phyloP scores from a whole-genome alignment of 108 stramenopile species.

The Nitzschia inconspicua region DNA sequence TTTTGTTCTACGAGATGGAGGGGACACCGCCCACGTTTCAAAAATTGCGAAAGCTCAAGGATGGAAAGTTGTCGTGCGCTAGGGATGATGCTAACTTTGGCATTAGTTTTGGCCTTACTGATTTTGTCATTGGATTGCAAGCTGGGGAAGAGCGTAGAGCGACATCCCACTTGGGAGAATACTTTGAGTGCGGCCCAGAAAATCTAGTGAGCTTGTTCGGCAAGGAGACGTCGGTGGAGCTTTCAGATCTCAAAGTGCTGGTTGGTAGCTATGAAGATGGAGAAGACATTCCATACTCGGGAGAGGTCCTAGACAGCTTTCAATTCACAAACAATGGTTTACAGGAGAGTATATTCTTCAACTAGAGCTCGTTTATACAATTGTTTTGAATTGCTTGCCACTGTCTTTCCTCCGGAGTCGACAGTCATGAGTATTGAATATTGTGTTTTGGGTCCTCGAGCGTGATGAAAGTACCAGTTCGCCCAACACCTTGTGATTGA shows the following conservation, averaged over 20 bases:
- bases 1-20: constrained; percentile 43
- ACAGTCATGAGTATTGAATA: constrained; percentile 1
- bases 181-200: constrained; percentile 56
- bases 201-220: constrained; percentile 30
- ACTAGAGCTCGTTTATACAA: too few species aligned
- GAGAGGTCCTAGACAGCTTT: constrained; percentile 44
- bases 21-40: constrained; percentile 35
- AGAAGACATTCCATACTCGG: constrained; percentile 63
- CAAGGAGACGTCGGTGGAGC: constrained; percentile 5
- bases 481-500: too few species aligned
- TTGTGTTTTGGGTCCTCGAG: too few species aligned
- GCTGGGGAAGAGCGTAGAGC: constrained; percentile 14
- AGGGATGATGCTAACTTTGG: constrained; percentile 51
- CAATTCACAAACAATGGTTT: too few species aligned
- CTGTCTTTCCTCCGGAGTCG: neutral
- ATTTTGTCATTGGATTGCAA: constrained; percentile 50
- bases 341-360: too few species aligned
- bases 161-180: constrained; percentile 47
- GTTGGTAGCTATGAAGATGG: constrained; percentile 44
- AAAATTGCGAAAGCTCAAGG: constrained; percentile 45
- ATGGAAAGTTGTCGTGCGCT: constrained; percentile 61
- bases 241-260: constrained; percentile 50
- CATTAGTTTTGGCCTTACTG: constrained; percentile 60
- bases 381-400: neutral
- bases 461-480: too few species aligned